These are phyloP conservation scores for Pythium phragmitis DNA, from an alignment of 352 stramenopile genomes.

Conservation along the genomic window DNA sequence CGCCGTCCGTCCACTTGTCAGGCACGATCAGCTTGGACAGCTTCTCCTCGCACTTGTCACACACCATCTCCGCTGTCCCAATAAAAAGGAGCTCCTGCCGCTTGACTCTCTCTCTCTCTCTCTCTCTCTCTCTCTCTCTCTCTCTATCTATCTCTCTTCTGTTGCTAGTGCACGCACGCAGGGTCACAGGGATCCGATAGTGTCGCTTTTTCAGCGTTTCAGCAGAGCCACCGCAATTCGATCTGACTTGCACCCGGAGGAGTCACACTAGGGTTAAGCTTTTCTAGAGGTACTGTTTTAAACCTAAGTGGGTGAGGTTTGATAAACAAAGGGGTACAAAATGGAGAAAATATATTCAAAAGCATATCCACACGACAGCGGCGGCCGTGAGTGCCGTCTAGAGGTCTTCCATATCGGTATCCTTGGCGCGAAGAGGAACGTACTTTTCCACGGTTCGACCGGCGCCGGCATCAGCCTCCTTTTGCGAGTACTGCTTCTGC, in stretches of 20 bases:
- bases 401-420: conserved; percentile 60
- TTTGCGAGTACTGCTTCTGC: conserved; percentile 88
- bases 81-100: too few species aligned
- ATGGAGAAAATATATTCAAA: conserved; percentile 18
- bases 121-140: not conserved
- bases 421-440: conserved; percentile 47
- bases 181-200: not conserved
- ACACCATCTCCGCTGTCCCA: conserved; percentile 44
- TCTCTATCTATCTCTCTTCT: not conserved
- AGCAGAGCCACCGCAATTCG: not conserved
- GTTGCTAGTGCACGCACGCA: not conserved
- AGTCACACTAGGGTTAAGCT: not conserved
- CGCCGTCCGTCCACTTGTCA: conserved; percentile 72
- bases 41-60: conserved; percentile 74
- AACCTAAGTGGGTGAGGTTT: not conserved
- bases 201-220: not conserved
- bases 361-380: not conserved
- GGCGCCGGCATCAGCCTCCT: conserved; percentile 71
- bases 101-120: not conserved
- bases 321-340: not conserved
- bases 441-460: conserved; percentile 78
- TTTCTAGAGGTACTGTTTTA: conserved; percentile 7
- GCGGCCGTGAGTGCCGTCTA: conserved; percentile 28
- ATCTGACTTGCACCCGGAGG: not conserved
- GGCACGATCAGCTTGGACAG: conserved; percentile 75